Evolutionary conservation across 495 filamentous ascomycete species (phyloP).

Genomic region (Daldinia vernicosa): DNA sequence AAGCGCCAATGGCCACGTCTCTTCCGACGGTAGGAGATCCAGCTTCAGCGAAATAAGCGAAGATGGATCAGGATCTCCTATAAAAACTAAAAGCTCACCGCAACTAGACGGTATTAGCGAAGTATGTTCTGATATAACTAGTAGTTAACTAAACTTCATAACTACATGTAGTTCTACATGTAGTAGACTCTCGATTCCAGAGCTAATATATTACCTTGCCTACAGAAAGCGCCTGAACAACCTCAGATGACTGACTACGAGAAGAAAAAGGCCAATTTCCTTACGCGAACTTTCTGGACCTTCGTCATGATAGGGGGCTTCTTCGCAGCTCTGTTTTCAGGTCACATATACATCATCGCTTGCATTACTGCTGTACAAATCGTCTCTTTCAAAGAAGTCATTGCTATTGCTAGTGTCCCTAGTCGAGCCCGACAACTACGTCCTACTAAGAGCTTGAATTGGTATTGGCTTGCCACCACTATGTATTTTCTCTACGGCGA

Average conservation of each 20-base stretch:
- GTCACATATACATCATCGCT: conserved; percentile 95
- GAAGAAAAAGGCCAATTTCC: conserved; percentile 98
- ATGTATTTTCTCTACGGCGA: conserved; percentile 99
- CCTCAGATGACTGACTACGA: conserved; percentile 75
- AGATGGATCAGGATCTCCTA: conserved; percentile 65
- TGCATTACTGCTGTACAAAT: conserved; percentile 94
- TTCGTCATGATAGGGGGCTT: conserved; percentile 96
- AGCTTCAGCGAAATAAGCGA: conserved; percentile 87
- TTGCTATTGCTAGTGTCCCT: conserved; percentile 94
- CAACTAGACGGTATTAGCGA: conserved; percentile 52
- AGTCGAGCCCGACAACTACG: conserved; percentile 88
- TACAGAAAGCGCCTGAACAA: conserved; percentile 48
- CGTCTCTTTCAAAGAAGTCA: conserved; percentile 98
- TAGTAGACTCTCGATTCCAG: background rate
- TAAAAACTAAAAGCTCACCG: conserved; percentile 55
- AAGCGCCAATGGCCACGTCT: conserved; percentile 57
- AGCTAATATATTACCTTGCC: background rate
- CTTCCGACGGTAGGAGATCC: conserved; percentile 64
- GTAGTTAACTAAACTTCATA: background rate
- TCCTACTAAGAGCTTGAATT: conserved; percentile 95
- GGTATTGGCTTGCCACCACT: conserved; percentile 98
- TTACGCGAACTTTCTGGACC: conserved; percentile 97
- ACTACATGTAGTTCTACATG: no score
- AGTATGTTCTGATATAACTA: conserved; percentile 35
- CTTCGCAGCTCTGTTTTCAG: conserved; percentile 89